Evolutionary conservation across 768 basidiomycete species (phyloP).

Genomic region (Kwoniella bestiolae): DNA sequence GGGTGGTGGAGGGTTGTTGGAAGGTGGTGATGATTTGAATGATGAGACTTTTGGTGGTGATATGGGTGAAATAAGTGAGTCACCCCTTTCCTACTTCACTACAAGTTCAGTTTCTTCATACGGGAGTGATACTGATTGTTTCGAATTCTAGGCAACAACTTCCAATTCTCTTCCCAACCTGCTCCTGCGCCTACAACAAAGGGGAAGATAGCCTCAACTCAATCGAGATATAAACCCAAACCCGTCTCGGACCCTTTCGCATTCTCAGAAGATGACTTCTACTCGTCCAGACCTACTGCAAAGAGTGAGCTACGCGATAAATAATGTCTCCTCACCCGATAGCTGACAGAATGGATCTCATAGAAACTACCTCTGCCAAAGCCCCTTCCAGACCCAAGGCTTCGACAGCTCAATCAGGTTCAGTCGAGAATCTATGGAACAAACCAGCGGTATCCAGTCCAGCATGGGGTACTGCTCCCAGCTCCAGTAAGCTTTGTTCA

Average conservation of each 20-base stretch:
- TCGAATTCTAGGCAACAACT: constrained; percentile 43
- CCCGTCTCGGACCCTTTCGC: constrained; percentile 50
- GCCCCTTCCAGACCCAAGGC: constrained; percentile 24
- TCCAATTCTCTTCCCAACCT: constrained; percentile 51
- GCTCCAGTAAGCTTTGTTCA: constrained; percentile 23
- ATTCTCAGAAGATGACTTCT: constrained; percentile 56
- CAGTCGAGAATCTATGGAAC: constrained; percentile 30
- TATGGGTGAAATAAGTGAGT: constrained; percentile 72
- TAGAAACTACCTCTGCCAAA: constrained; percentile 30
- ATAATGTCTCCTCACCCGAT: neutral
- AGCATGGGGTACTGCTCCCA: constrained; percentile 43
- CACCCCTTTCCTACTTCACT: neutral
- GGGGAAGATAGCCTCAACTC: constrained; percentile 43
- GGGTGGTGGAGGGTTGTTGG: constrained; percentile 63
- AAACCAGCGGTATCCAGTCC: constrained; percentile 34
- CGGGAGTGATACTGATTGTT: neutral
- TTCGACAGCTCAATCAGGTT: constrained; percentile 13
- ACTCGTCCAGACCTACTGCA: constrained; percentile 33
- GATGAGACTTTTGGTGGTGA: constrained; percentile 92
- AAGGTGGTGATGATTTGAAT: constrained; percentile 90
- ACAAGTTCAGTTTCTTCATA: neutral
- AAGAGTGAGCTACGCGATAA: constrained; percentile 12
- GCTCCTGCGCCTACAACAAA: constrained; percentile 19
- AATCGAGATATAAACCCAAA: constrained; percentile 47
- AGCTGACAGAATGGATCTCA: constrained; percentile 5